phyloP scores from a whole-genome alignment of 352 stramenopile species.

The Globisporangium nunn region DNA sequence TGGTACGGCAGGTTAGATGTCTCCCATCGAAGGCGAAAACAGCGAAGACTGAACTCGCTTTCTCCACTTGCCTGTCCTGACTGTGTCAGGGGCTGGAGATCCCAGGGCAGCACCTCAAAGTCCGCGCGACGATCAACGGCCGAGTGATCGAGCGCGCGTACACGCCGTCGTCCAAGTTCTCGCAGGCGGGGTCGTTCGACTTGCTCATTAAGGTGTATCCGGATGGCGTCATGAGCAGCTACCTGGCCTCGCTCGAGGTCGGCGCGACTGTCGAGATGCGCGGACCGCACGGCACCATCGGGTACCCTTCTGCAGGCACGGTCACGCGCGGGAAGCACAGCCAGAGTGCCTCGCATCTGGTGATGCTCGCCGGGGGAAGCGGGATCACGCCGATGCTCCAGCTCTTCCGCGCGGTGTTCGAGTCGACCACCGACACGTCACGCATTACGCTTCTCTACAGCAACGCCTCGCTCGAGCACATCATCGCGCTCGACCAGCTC shows the following conservation, averaged over 20 bases:
- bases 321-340: constrained; percentile 41
- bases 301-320: constrained; percentile 44
- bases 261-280: constrained; percentile 71
- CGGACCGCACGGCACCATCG: constrained; percentile 55
- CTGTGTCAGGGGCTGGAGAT: constrained; percentile 41
- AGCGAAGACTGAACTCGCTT: background rate
- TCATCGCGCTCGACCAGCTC: constrained; percentile 67
- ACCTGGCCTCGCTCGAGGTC: constrained; percentile 42
- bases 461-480: constrained; percentile 55
- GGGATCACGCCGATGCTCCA: constrained; percentile 84
- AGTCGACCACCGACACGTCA: constrained; percentile 42
- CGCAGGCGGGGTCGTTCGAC: constrained; percentile 54
- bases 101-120: constrained; percentile 76
- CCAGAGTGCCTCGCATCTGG: constrained; percentile 52
- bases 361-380: constrained; percentile 68
- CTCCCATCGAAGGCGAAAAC: background rate
- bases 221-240: constrained; percentile 65
- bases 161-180: constrained; percentile 74
- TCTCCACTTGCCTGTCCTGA: background rate
- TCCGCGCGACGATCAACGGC: constrained; percentile 68
- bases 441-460: constrained; percentile 72
- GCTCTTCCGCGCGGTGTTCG: constrained; percentile 60
- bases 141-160: constrained; percentile 70
- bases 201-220: constrained; percentile 76
- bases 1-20: constrained; percentile 19